Percentiles rank a stretch among this genome's conserved stretches.
Evolutionary conservation across 2,329 filamentous ascomycete genomes (phyloP).

Genomic region (Ceratocystis diversiconidia): DNA sequence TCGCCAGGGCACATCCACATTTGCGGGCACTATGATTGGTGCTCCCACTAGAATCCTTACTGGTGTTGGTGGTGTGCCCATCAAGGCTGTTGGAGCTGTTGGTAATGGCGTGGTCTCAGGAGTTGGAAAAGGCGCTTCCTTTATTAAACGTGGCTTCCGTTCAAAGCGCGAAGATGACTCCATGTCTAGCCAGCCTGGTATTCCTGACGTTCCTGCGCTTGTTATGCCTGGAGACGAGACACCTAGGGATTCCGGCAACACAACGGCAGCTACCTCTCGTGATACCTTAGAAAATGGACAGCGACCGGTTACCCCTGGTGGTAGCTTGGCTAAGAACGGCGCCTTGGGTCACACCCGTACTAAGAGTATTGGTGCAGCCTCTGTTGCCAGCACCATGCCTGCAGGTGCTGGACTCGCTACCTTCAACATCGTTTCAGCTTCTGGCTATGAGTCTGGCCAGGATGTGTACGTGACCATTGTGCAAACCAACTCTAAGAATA

Average conservation of each 20-base stretch:
- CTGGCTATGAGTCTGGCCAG: slow-evolving; percentile 59
- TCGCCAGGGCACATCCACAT: slow-evolving; percentile 81
- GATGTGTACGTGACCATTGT: slow-evolving; percentile 68
- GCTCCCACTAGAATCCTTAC: slow-evolving; percentile 77
- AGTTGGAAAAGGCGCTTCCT: slow-evolving; percentile 79
- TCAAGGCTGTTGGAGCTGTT: slow-evolving; percentile 67
- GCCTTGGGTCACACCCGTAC: slow-evolving; percentile 34
- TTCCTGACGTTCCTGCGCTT: slow-evolving; percentile 28
- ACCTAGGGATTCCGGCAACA: slow-evolving; percentile 19
- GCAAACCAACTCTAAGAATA: slow-evolving; percentile 53
- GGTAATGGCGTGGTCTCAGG: slow-evolving; percentile 41
- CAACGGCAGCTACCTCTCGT: slow-evolving; percentile 23
- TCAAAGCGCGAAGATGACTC: slow-evolving; percentile 49
- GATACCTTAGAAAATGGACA: slow-evolving; percentile 21
- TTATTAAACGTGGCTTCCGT: slow-evolving; percentile 74
- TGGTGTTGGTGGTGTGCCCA: slow-evolving; percentile 68
- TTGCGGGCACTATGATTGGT: slow-evolving; percentile 75
- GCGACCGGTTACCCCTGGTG: slow-evolving; percentile 15
- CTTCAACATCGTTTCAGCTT: slow-evolving; percentile 66
- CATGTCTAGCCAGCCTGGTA: slow-evolving; percentile 32
- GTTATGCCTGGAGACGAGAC: slow-evolving; percentile 22
- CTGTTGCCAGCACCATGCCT: slow-evolving; percentile 48
- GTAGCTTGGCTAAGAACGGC: slow-evolving; percentile 23
- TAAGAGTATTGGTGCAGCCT: slow-evolving; percentile 49
- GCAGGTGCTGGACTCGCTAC: slow-evolving; percentile 59